Evolutionary conservation across 148 eudicot genomes (phyloP).

Genomic region (Cornus florida): DNA sequence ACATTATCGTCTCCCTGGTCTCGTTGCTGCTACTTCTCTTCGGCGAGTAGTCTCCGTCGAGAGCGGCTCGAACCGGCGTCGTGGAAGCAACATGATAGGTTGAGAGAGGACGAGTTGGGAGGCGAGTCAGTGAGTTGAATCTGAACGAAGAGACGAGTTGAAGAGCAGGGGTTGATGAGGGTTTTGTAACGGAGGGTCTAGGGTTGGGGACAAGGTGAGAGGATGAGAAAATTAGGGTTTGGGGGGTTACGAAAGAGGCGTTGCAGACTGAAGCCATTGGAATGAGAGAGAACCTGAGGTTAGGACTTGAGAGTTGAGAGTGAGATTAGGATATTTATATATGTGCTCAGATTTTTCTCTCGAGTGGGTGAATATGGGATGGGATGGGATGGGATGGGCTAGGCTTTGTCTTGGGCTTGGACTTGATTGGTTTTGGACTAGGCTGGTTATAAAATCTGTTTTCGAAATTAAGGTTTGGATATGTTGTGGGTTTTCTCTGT

Average conservation of each 20-base stretch:
- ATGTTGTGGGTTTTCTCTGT: too few species aligned
- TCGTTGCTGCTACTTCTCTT: constrained; percentile 46
- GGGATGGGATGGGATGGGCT: not conserved
- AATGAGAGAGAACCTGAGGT: not conserved
- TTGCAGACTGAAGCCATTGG: constrained; percentile 5
- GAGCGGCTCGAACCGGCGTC: constrained; percentile 19
- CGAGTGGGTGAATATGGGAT: not conserved
- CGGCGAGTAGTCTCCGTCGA: constrained; percentile 47
- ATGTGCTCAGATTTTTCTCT: not conserved
- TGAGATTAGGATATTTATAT: not conserved
- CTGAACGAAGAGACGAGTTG: not conserved
- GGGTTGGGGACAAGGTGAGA: not conserved
- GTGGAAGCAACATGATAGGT: not conserved
- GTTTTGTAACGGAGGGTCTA: not conserved
- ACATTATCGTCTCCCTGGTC: constrained; percentile 73
- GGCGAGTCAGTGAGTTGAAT: not conserved
- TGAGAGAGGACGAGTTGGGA: not conserved
- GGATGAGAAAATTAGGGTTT: not conserved
- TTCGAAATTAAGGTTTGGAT: not conserved
- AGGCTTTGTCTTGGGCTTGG: not conserved
- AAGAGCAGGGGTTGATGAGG: not conserved
- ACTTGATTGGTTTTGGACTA: not conserved
- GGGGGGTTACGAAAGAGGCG: not conserved
- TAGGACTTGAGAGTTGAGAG: not conserved
- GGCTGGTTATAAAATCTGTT: not conserved